Evolutionary conservation across 352 stramenopile species (phyloP), one percentile per base, ranked within the genome.

Genomic region (Halophytophthora batemanensis): DNA sequence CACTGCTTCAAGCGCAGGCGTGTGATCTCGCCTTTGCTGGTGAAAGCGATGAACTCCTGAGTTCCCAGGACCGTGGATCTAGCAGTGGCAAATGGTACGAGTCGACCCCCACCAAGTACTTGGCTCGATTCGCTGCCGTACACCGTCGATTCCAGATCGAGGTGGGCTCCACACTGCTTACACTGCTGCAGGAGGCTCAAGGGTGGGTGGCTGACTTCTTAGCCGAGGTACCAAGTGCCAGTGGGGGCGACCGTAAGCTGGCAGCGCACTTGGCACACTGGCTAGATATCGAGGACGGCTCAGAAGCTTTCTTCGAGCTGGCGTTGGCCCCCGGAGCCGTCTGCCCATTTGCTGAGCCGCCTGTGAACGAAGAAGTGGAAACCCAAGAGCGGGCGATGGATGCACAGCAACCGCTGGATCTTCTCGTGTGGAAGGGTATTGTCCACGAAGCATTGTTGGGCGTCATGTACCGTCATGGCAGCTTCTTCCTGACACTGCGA

Each of bases 241-340:
- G 71, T 22, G 59, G 54, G n/a, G 59, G 53, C 2, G 54, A 50
- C 19, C 40, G 35, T 25, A 61, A 42, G 42, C 49, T 57, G 38
- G 49, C 13, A 28, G 56, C 18, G 33, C 72, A 87, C 40, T 48
- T 87, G 21, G 67, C 66, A 19, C 64, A 56, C n/a, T 87, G 77
- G 77, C 46, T 88, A 14, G 70, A 82, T 31, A 56, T 61, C 6
- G 55, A 73, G 10, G 69, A 82, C 25, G 67, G 74, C 0, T 60
- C 52, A 1, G 77, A 88, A 35, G 71, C 63, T 1, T 86, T 88
- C 42, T 88, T 82, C 21, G 77, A 87, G 58, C 58, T 88, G 3
- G 77, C 84, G 35, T 55, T 85, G 0, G 66, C 40, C 29, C 25
- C 34, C 36, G 23, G 51, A 55, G 47, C 69, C 8, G 38, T 59